Conservation (phyloP, 208 protist species). For the Porcisia hertigi region DNA sequence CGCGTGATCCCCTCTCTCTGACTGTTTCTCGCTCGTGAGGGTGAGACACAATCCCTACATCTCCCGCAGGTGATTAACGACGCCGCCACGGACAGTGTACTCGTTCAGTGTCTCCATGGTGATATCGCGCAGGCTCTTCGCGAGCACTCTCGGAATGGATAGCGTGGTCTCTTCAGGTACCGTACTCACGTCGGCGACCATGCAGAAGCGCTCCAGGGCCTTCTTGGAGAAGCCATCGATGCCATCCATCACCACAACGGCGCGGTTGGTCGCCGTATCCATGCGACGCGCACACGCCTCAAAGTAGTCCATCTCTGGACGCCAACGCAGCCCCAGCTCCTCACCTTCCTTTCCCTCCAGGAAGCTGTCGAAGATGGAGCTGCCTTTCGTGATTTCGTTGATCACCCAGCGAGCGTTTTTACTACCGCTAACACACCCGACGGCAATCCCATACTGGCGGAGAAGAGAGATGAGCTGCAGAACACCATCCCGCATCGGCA, state of each 20-base stretch:
- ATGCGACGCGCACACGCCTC: constrained; percentile 66
- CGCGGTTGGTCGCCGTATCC: constrained; percentile 52
- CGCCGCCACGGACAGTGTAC: constrained; percentile 36
- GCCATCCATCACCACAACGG: constrained; percentile 81
- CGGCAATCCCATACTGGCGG: constrained; percentile 66
- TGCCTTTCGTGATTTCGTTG: constrained; percentile 57
- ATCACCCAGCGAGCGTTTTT: constrained; percentile 83
- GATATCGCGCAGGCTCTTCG: constrained; percentile 49
- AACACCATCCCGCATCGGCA: constrained; percentile 56
- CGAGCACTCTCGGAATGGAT: constrained; percentile 37
- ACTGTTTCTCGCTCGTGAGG: not conserved
- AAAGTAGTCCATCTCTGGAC: constrained; percentile 90
- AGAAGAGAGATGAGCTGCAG: constrained; percentile 73
- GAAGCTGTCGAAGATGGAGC: constrained; percentile 67
- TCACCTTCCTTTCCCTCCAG: constrained; percentile 80
- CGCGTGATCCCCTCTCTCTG: not conserved
- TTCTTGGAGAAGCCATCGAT: constrained; percentile 82
- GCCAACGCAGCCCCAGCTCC: constrained; percentile 53
- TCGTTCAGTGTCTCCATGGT: constrained; percentile 65
- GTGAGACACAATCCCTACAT: constrained; percentile 8
- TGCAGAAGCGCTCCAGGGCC: constrained; percentile 72
- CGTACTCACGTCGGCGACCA: constrained; percentile 72
- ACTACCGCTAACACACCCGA: constrained; percentile 87
- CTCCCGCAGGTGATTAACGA: constrained; percentile 38
- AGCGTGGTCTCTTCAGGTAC: constrained; percentile 46